phyloP scores from a whole-genome alignment of 495 filamentous ascomycete species.

The Letharia lupina region DNA sequence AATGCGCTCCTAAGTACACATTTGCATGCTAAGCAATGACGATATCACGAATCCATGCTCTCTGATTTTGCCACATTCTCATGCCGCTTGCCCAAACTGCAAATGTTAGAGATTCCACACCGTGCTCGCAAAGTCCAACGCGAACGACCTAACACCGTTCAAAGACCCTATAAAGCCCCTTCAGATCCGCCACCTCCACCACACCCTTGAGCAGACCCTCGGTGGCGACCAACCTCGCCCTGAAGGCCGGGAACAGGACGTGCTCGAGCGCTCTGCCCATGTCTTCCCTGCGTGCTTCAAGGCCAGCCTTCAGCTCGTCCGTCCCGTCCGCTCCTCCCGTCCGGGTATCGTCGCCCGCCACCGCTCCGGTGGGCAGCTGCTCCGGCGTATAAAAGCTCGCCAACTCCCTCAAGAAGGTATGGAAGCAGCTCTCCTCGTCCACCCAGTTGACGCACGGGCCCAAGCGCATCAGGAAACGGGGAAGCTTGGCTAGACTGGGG shows the following conservation, averaged over 20 bases:
- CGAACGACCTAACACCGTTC: slow-evolving; percentile 64
- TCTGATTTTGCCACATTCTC: background rate
- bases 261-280: slow-evolving; percentile 68
- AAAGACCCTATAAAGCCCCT: slow-evolving; percentile 94
- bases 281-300: slow-evolving; percentile 53
- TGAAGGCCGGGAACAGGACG: slow-evolving; percentile 81
- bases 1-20: background rate
- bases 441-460: slow-evolving; percentile 86
- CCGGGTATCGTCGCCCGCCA: slow-evolving; percentile 8
- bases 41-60: background rate
- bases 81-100: background rate
- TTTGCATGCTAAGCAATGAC: background rate
- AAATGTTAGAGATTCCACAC: background rate
- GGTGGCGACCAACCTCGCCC: slow-evolving; percentile 76
- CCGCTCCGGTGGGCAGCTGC: slow-evolving; percentile 51
- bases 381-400: slow-evolving; percentile 89
- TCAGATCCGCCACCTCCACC: slow-evolving; percentile 86
- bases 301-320: slow-evolving; percentile 38
- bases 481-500: slow-evolving; percentile 77
- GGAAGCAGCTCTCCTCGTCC: slow-evolving; percentile 78
- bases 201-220: slow-evolving; percentile 67
- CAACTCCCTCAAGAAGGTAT: slow-evolving; percentile 76
- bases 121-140: background rate
- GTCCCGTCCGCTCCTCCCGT: slow-evolving; percentile 3
- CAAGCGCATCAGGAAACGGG: slow-evolving; percentile 76